These are phyloP conservation scores for Beta corolliflora DNA, from an alignment of 179 eudicot species.

Conservation along the genomic window DNA sequence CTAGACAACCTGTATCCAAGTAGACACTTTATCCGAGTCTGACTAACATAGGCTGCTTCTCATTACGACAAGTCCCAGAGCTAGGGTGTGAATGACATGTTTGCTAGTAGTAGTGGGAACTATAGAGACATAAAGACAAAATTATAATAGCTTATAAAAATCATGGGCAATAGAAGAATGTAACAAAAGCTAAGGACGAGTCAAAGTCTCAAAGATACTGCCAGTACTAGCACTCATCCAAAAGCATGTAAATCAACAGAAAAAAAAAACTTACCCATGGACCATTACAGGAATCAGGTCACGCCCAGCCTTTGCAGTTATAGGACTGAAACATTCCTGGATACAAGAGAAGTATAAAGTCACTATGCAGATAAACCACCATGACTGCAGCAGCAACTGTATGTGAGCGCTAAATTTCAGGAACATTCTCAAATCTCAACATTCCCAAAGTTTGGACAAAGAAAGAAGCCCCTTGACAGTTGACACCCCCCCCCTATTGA, in stretches of 20 bases:
- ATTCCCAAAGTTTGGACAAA: background rate
- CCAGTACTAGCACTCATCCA: background rate
- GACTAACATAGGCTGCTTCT: too few species aligned
- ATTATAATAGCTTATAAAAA: background rate
- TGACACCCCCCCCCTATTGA: background rate
- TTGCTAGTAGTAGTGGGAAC: background rate
- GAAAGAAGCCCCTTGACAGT: background rate
- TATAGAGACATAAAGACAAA: background rate
- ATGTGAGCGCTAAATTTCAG: background rate
- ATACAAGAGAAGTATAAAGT: background rate
- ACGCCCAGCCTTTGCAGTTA: slow-evolving; percentile 44
- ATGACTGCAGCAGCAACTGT: background rate
- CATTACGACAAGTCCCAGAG: background rate
- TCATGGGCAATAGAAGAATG: background rate
- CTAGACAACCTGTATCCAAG: too few species aligned
- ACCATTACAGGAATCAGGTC: slow-evolving; percentile 58
- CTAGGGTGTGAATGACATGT: background rate
- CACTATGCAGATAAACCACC: background rate
- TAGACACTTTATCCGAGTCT: too few species aligned
- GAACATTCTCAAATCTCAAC: background rate
- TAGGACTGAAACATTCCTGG: slow-evolving; percentile 53
- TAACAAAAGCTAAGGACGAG: background rate
- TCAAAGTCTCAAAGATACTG: background rate
- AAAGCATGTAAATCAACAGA: background rate
- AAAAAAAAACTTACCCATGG: slow-evolving; percentile 43